phyloP scores from a whole-genome alignment of 495 filamentous ascomycete species.

The Xylaria bambusicola region DNA sequence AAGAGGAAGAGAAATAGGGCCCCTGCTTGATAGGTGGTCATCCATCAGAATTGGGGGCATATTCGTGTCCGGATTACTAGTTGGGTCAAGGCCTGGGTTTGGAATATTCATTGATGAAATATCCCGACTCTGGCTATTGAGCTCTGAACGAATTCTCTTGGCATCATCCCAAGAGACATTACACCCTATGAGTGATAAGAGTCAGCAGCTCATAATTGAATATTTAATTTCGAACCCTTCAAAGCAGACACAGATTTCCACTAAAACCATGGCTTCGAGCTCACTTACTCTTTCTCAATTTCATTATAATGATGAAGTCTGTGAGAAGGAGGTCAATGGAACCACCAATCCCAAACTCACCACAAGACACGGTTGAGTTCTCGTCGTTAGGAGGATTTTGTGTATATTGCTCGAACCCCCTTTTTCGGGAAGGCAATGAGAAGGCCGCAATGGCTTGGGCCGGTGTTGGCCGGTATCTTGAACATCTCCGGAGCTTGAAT shows the following conservation, averaged over 20 bases:
- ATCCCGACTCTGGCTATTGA: background rate
- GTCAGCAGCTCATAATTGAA: conserved; percentile 1
- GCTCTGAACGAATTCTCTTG: conserved; percentile 50
- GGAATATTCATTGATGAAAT: conserved; percentile 17
- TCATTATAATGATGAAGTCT: conserved; percentile 64
- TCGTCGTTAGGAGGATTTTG: conserved; percentile 9
- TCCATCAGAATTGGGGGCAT: conserved; percentile 15
- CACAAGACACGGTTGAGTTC: conserved; percentile 4
- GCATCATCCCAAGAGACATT: conserved; percentile 70
- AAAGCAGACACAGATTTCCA: background rate
- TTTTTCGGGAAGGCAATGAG: conserved; percentile 12
- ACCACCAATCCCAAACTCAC: conserved; percentile 66
- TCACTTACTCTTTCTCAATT: conserved; percentile 50
- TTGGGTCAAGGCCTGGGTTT: background rate
- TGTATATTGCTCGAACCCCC: background rate
- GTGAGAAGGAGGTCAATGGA: conserved; percentile 71
- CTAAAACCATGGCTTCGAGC: background rate
- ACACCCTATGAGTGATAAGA: conserved; percentile 12
- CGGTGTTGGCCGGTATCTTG: conserved; percentile 56
- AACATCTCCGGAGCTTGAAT: conserved; percentile 56
- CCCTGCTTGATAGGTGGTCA: conserved; percentile 23
- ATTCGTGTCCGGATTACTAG: background rate
- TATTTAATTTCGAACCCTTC: background rate
- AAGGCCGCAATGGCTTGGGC: conserved; percentile 57
- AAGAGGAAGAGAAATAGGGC: conserved; percentile 62